phyloP scores from a whole-genome alignment of 768 basidiomycete genomes.

The Phylloporus scabripes region DNA sequence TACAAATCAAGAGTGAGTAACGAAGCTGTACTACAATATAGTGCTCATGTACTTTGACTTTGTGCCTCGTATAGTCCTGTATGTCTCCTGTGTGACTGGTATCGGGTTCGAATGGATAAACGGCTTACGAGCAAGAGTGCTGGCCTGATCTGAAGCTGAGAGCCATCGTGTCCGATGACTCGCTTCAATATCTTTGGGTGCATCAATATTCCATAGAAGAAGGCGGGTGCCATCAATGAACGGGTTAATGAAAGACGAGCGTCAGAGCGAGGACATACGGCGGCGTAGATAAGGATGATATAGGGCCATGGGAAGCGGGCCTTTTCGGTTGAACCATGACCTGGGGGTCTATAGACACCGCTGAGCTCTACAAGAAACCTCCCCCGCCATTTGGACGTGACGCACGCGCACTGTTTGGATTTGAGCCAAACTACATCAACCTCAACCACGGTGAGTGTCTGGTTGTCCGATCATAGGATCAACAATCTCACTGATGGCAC shows the following conservation, averaged over 20 bases:
- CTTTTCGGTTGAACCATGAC: no score
- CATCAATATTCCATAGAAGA: constrained; percentile 90
- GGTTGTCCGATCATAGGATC: background rate
- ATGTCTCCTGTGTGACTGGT: background rate
- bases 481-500: background rate
- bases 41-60: constrained; percentile 49
- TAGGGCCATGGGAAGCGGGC: no score
- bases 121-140: constrained; percentile 64
- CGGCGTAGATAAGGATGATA: no score
- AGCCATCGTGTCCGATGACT: constrained; percentile 67
- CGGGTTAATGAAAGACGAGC: background rate
- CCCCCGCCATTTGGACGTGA: constrained; percentile 53
- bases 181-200: constrained; percentile 76
- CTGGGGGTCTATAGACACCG: background rate
- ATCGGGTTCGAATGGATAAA: background rate
- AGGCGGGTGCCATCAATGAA: constrained; percentile 42
- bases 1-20: constrained; percentile 23
- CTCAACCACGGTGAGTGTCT: constrained; percentile 54
- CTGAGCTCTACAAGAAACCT: constrained; percentile 17
- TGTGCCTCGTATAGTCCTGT: constrained; percentile 78
- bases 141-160: constrained; percentile 60
- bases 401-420: constrained; percentile 47
- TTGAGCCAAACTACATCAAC: constrained; percentile 57
- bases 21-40: background rate
- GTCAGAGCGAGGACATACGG: background rate